Evolutionary conservation across 495 filamentous ascomycete species (phyloP).

Genomic region (Talaromyces wortmannii): DNA sequence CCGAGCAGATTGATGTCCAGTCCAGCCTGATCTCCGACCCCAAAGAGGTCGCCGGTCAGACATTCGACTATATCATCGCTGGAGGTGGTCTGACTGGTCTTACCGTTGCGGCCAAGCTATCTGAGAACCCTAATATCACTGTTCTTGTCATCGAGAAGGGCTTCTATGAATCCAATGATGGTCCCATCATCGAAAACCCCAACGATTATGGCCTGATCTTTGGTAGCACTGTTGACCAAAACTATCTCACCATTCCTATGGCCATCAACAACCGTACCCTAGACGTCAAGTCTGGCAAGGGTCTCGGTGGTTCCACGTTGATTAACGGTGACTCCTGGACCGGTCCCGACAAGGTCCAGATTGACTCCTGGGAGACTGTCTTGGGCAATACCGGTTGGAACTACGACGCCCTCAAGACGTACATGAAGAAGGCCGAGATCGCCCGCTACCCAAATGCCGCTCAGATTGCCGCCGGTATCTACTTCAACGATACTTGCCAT

Average conservation of each 20-base stretch:
- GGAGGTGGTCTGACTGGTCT: conserved; percentile 51
- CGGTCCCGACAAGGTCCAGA: conserved; percentile 30
- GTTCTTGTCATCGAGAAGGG: conserved; percentile 54
- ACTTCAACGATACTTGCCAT: conserved; percentile 15
- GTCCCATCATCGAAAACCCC: conserved; percentile 23
- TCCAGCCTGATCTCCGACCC: conserved; percentile 16
- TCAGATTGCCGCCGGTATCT: conserved; percentile 15
- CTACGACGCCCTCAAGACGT: conserved; percentile 40
- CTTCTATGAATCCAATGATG: conserved; percentile 40
- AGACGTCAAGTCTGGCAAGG: conserved; percentile 17
- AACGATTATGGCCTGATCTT: conserved; percentile 29
- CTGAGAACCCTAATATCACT: conserved; percentile 18
- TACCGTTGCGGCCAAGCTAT: conserved; percentile 40
- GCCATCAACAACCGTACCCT: conserved; percentile 10
- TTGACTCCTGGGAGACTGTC: conserved; percentile 46
- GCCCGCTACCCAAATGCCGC: conserved; percentile 8
- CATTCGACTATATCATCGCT: conserved; percentile 47
- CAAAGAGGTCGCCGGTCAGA: conserved; percentile 6
- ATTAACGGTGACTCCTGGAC: conserved; percentile 48
- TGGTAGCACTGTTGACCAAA: conserved; percentile 16
- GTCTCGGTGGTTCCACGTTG: conserved; percentile 47
- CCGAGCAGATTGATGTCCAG: conserved; percentile 11
- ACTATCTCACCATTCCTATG: conserved; percentile 8
- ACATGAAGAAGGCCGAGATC: conserved; percentile 20
- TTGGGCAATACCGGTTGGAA: conserved; percentile 43